Percentiles rank a stretch among this genome's conserved stretches.
Conservation (phyloP, 2,329 filamentous ascomycete species). For the Madurella mycetomatis region DNA sequence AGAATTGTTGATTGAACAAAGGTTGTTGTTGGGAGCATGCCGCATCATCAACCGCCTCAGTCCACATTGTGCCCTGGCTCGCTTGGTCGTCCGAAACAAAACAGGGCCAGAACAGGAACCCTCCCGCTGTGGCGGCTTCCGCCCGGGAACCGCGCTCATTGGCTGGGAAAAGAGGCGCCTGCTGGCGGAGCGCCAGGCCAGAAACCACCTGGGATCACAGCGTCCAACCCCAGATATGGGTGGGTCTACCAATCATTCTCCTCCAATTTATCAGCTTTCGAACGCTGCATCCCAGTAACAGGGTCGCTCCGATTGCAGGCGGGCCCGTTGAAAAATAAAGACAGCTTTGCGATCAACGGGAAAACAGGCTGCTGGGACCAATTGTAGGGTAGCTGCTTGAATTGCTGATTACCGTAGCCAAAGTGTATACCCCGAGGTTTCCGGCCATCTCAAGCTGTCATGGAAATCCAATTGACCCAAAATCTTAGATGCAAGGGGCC, state of each 20-base stretch:
- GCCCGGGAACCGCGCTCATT: neutral
- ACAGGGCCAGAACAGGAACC: neutral
- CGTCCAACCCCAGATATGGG: slow-evolving; percentile 6
- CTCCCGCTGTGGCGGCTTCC: neutral
- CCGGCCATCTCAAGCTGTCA: too few relatives aligned
- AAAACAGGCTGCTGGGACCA: too few relatives aligned
- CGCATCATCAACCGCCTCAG: neutral
- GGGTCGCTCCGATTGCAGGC: too few relatives aligned
- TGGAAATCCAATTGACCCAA: too few relatives aligned
- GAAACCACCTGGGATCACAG: neutral
- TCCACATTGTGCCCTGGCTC: too few relatives aligned
- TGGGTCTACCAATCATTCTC: slow-evolving; percentile 4
- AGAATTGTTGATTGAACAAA: neutral
- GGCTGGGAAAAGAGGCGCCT: neutral
- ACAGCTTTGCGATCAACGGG: too few relatives aligned
- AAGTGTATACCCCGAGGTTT: too few relatives aligned
- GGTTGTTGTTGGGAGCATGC: neutral
- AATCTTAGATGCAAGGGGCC: too few relatives aligned
- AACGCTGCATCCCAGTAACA: neutral
- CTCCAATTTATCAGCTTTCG: slow-evolving; percentile 11
- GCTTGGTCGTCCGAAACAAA: neutral
- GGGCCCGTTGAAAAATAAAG: too few relatives aligned
- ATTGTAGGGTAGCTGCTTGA: too few relatives aligned
- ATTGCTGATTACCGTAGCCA: too few relatives aligned
- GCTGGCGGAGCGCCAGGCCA: neutral